Conservation (phyloP, 2,329 filamentous ascomycete species). For the Aureobasidium zeae region DNA sequence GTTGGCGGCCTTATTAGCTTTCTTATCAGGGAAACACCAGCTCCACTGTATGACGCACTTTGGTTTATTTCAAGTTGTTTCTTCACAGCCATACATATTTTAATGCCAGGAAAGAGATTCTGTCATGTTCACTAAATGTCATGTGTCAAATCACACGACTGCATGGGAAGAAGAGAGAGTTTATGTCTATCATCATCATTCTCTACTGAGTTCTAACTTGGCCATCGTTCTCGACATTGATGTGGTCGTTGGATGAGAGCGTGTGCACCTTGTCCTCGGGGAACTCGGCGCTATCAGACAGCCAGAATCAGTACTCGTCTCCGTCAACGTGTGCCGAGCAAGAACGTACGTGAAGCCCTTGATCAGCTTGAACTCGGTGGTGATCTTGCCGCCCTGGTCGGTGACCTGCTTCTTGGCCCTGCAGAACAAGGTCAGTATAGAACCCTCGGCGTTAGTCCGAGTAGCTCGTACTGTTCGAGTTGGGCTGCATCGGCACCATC, state of each 20-base stretch:
- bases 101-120: too few relatives aligned
- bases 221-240: constrained; percentile 70
- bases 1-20: too few relatives aligned
- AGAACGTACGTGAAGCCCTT: constrained; percentile 78
- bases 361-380: constrained; percentile 74
- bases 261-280: constrained; percentile 53
- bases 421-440: constrained; percentile 16
- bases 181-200: too few relatives aligned
- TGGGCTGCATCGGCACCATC: constrained; percentile 56
- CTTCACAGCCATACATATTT: too few relatives aligned
- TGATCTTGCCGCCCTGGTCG: constrained; percentile 74
- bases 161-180: too few relatives aligned
- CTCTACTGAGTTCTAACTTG: constrained; percentile 60
- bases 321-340: background rate
- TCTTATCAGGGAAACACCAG: too few relatives aligned
- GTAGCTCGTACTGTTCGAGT: constrained; percentile 52
- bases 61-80: too few relatives aligned
- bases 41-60: too few relatives aligned
- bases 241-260: constrained; percentile 58
- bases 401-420: constrained; percentile 69
- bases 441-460: background rate
- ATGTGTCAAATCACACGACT: too few relatives aligned
- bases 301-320: too few relatives aligned
- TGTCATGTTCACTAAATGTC: too few relatives aligned
- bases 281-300: constrained; percentile 38